Percentiles rank a stretch among this genome's conserved stretches.
Evolutionary conservation across 306 rosid genomes (phyloP).

Genomic region (Prunus kanzakura): DNA sequence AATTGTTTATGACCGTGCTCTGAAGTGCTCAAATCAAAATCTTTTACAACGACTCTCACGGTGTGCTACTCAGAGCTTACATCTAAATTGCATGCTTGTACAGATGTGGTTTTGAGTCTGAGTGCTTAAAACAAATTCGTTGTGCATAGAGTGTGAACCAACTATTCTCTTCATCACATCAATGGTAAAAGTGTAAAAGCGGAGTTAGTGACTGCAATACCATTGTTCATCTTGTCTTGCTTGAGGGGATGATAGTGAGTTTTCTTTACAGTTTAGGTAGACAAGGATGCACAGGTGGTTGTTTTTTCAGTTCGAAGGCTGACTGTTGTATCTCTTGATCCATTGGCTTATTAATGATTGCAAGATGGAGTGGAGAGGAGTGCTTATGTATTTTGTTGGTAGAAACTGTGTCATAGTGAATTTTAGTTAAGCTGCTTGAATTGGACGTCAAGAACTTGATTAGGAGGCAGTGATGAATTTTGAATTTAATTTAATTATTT

Average conservation of each 20-base stretch:
- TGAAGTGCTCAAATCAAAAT: constrained; percentile 63
- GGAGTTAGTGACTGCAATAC: not conserved
- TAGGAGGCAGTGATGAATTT: not conserved
- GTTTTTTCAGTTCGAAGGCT: not conserved
- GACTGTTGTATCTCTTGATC: not conserved
- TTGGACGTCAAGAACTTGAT: not conserved
- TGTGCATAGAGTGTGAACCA: not conserved
- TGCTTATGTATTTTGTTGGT: not conserved
- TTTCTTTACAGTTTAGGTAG: not conserved
- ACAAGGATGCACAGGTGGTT: not conserved
- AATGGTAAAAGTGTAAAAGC: not conserved
- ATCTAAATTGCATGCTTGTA: constrained; percentile 4
- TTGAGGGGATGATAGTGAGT: not conserved
- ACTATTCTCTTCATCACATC: not conserved
- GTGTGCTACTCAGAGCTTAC: constrained; percentile 36
- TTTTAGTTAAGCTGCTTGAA: not conserved
- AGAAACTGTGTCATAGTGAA: not conserved
- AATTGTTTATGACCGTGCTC: constrained; percentile 81
- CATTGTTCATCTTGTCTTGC: not conserved
- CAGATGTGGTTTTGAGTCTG: not conserved
- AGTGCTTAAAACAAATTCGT: not conserved
- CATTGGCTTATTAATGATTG: not conserved
- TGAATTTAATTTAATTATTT: not conserved
- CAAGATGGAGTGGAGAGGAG: not conserved
- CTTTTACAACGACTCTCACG: constrained; percentile 68